A percentile compares a stretch with the other conserved stretches of the same genome.
These are phyloP conservation scores for Gynandropsis gynandra DNA, from an alignment of 345 rosid genomes.

Conservation along the genomic window DNA sequence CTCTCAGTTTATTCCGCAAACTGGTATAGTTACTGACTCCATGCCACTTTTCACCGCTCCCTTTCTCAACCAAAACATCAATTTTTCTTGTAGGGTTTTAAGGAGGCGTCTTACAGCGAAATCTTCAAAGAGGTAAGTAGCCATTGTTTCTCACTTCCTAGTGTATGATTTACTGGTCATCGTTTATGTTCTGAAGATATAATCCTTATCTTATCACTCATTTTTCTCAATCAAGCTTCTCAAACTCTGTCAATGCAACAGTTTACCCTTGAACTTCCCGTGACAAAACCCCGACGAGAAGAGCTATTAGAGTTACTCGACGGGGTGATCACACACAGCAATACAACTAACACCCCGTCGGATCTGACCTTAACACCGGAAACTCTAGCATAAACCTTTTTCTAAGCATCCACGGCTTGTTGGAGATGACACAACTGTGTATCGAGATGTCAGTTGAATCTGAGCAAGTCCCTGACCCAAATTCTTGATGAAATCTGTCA, in stretches of 20 bases:
- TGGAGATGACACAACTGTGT: no score
- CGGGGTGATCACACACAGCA: constrained; percentile 29
- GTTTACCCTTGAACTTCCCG: constrained; percentile 63
- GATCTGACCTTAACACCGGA: constrained; percentile 8
- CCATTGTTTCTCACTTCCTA: constrained; percentile 1
- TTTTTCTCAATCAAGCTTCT: constrained; percentile 3
- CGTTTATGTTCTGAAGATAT: not conserved
- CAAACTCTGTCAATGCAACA: constrained; percentile 16
- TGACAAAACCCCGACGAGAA: constrained; percentile 37
- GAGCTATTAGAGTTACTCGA: constrained; percentile 42
- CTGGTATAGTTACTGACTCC: constrained; percentile 35
- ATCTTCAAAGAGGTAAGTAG: constrained; percentile 76
- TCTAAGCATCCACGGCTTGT: no score
- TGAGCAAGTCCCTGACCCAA: no score
- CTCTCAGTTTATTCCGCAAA: constrained; percentile 65
- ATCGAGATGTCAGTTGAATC: no score
- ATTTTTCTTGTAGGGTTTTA: constrained; percentile 66
- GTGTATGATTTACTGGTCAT: not conserved
- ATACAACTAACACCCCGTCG: constrained; percentile 11
- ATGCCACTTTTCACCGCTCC: constrained; percentile 9
- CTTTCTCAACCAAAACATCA: not conserved
- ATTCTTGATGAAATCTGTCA: no score
- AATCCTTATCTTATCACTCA: constrained; percentile 8
- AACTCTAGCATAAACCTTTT: constrained; percentile 17
- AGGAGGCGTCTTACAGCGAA: constrained; percentile 51